These are phyloP conservation scores for Ogataea pignaliae DNA, from an alignment of 805 yeast species.

Conservation along the genomic window DNA sequence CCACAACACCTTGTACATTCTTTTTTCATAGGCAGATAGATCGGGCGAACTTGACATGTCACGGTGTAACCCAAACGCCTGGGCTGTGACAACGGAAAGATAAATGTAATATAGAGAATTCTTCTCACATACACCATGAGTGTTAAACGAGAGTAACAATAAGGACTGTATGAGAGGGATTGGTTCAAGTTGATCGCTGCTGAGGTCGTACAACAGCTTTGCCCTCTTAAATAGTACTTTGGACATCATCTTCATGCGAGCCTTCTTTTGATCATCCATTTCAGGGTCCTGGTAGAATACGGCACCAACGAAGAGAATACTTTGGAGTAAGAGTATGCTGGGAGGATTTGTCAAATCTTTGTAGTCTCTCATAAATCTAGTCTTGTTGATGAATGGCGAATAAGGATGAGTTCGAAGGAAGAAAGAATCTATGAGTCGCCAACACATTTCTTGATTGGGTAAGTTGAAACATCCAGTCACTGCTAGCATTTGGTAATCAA, in stretches of 20 bases:
- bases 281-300: conserved; percentile 51
- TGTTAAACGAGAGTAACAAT: conserved; percentile 62
- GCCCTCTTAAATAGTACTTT: conserved; percentile 33
- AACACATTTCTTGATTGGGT: conserved; percentile 55
- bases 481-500: conserved; percentile 61
- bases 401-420: conserved; percentile 62
- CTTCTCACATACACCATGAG: conserved; percentile 62
- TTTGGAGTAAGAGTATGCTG: conserved; percentile 53
- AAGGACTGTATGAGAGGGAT: conserved; percentile 55
- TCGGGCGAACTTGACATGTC: conserved; percentile 15
- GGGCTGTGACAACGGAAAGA: conserved; percentile 64
- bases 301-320: conserved; percentile 62
- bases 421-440: conserved; percentile 54
- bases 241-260: conserved; percentile 39
- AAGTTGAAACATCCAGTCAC: conserved; percentile 65
- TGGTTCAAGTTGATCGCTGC: conserved; percentile 61
- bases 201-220: conserved; percentile 63
- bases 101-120: conserved; percentile 70
- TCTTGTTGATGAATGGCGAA: conserved; percentile 61
- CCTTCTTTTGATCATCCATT: conserved; percentile 44
- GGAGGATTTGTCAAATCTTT: conserved; percentile 57
- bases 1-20: conserved; percentile 14
- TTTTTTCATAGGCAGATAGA: conserved; percentile 16
- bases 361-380: conserved; percentile 55
- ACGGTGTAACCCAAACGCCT: conserved; percentile 70